A percentile compares a stretch with the other conserved stretches of the same genome.
These are phyloP conservation scores for Agaricus sinodeliciosus DNA, from an alignment of 768 basidiomycete species.

Conservation along the genomic window DNA sequence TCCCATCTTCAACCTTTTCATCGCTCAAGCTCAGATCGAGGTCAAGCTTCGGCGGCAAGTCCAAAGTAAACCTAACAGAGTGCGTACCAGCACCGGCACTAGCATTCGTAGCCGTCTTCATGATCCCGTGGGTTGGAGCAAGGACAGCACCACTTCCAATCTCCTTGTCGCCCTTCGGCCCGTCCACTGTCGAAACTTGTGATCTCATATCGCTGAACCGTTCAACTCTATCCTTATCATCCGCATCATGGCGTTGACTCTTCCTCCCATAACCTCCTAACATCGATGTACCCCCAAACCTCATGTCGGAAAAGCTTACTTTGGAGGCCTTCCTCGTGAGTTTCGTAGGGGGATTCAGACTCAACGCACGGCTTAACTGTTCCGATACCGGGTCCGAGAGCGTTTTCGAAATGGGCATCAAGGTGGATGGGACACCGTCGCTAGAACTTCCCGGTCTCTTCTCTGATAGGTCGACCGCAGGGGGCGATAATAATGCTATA, in stretches of 20 bases:
- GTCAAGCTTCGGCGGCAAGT: background rate
- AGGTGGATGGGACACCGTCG: background rate
- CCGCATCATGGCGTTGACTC: background rate
- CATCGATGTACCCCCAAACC: background rate
- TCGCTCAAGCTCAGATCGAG: background rate
- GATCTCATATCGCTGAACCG: background rate
- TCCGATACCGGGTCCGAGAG: background rate
- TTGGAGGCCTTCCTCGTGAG: background rate
- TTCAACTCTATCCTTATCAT: background rate
- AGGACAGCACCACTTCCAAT: background rate
- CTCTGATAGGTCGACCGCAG: background rate
- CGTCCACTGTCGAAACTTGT: background rate
- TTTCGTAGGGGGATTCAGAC: background rate
- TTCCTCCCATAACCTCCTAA: background rate
- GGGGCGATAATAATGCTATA: background rate
- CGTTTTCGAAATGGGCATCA: background rate
- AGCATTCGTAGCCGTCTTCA: background rate
- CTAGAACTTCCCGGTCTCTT: background rate
- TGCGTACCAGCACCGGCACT: background rate
- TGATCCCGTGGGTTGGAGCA: background rate
- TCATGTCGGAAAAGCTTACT: background rate
- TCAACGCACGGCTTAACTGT: background rate
- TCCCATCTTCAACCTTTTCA: background rate
- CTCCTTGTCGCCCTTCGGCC: background rate
- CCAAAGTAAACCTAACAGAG: slow-evolving; percentile 1